Evolutionary conservation across 2,329 filamentous ascomycete species (phyloP).

Genomic region (Cytospora leucostoma): DNA sequence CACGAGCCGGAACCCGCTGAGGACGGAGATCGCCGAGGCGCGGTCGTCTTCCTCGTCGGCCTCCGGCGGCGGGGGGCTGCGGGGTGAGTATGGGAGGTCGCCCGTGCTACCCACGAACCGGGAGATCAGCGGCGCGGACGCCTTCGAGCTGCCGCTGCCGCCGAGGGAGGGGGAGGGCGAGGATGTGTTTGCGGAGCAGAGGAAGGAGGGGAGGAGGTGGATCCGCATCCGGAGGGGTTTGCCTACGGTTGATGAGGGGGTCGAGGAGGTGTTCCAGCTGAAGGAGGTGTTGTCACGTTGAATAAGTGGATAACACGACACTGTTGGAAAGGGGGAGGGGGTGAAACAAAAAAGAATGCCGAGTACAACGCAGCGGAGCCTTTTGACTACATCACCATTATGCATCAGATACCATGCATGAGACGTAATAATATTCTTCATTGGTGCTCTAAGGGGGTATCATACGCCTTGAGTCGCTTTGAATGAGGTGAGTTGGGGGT

Average conservation of each 20-base stretch:
- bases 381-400: constrained; percentile 4
- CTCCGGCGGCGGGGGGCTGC: too few species aligned
- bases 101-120: constrained; percentile 17
- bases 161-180: neutral
- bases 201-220: constrained; percentile 22
- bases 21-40: constrained; percentile 17
- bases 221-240: constrained; percentile 19
- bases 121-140: constrained; percentile 25
- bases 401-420: neutral
- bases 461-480: constrained; percentile 19
- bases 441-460: constrained; percentile 15
- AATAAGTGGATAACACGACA: neutral
- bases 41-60: constrained; percentile 2
- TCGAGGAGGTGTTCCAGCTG: constrained; percentile 22
- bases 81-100: neutral
- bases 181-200: constrained; percentile 17
- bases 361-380: neutral
- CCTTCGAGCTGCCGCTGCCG: constrained; percentile 9
- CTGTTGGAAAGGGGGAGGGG: neutral
- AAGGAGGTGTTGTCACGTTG: constrained; percentile 23
- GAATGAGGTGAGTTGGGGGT: constrained; percentile 14
- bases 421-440: constrained; percentile 4
- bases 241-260: neutral
- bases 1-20: constrained; percentile 16
- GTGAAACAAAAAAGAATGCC: neutral